Base-by-base conservation (phyloP, 176 grass and related monocot genomes). In the Saccharum officinarum region DNA sequence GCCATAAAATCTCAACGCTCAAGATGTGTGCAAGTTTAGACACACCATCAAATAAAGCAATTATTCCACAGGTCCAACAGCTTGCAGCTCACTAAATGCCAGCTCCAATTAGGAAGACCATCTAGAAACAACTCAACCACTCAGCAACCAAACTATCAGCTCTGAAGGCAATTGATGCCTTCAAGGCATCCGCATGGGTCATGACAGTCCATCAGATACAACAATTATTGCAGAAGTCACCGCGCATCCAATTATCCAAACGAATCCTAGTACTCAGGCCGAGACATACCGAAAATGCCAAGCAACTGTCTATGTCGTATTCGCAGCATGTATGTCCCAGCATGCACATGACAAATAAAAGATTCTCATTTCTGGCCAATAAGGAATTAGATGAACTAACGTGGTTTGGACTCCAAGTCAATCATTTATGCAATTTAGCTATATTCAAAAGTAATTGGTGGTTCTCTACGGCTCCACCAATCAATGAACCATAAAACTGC, bases 91-190 rank as follows among this genome's bases (percentile, higher is more conserved):
- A 75, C 45, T 50, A 74, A 50, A 74, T 50, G 25, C 44, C 47
- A 47, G 23, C n/a, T 28, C 42, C 44, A 5, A 74, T 74, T 49
- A 4, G 71, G 44, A 74, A 49, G 71, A 30, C 71, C 42, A 31
- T 50, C 28, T 52, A 45, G 72, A 75, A 75, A 52, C 45, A 52
- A 75, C 44, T 52, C 72, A 75, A 75, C 62, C 61, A 73, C 72
- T 76, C 45, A 10, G 45, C 33, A 5, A 40, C 46, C 14, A 84
- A 87, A 42, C 44, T 25, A 50, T 39, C 31, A 10, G 4, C 59
- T 45, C 49, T 33, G 1, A 41, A 44, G 1, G 7, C 26, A 42
- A 61, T 8, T 62, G 28, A 71, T 44, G 73, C 30, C 17, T 76
- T 36, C 31, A 63, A 37, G n/a, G 17, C 37, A 73, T 44, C 54